Percentiles rank a stretch among this genome's conserved stretches.
Conservation (phyloP, 2,329 filamentous ascomycete genomes). For the Dothideomycetes sp. region DNA sequence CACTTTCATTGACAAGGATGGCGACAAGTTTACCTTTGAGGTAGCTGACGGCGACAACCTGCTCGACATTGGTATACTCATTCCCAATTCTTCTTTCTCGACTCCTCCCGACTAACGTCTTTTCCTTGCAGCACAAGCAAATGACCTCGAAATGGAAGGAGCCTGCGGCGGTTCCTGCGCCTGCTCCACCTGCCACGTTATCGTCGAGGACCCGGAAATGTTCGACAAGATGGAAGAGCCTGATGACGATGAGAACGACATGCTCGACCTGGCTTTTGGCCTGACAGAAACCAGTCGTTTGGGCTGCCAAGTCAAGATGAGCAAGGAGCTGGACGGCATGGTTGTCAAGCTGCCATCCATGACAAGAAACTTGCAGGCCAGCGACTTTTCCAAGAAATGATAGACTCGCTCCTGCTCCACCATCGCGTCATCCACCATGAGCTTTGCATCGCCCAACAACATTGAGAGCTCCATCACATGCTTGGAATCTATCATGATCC, state of each 20-base stretch:
- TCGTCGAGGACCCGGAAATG: conserved; percentile 62
- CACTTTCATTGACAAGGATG: conserved; percentile 91
- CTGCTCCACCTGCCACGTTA: conserved; percentile 87
- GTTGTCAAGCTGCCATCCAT: conserved; percentile 79
- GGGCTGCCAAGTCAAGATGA: conserved; percentile 89
- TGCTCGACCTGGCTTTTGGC: conserved; percentile 84
- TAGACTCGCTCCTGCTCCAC: not conserved
- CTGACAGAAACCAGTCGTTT: conserved; percentile 76
- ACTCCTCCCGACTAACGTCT: not conserved
- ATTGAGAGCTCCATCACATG: too few species aligned
- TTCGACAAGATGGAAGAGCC: conserved; percentile 36
- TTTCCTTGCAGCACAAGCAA: conserved; percentile 63
- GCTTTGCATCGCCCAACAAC: too few species aligned
- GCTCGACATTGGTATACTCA: conserved; percentile 62
- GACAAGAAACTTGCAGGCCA: conserved; percentile 92
- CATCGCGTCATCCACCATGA: not conserved
- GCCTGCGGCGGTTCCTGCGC: conserved; percentile 92
- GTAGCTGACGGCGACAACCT: conserved; percentile 85
- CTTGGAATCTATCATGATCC: too few species aligned
- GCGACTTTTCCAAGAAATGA: conserved; percentile 58
- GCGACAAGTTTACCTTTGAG: conserved; percentile 62
- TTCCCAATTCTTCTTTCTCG: too few species aligned
- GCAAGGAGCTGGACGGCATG: conserved; percentile 77
- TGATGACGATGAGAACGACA: conserved; percentile 58
- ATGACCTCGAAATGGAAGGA: conserved; percentile 96